phyloP scores from a whole-genome alignment of 441 rosid genomes.

The Syzygium syzygioides region DNA sequence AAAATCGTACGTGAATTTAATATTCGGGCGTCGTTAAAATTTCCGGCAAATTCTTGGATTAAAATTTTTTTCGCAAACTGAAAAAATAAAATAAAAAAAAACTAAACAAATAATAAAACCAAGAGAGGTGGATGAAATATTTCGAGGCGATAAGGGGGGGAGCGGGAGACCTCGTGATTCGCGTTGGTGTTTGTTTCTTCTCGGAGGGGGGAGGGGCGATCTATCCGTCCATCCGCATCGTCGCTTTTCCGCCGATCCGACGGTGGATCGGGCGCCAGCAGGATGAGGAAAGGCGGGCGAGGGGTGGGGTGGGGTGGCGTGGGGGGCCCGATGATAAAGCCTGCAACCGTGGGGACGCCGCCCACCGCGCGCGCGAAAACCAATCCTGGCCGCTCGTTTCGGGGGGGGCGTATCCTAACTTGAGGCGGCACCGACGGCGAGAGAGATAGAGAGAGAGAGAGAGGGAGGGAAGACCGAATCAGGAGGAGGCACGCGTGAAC shows the following conservation, averaged over 20 bases:
- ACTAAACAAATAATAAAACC: not conserved
- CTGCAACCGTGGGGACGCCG: not conserved
- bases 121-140: not conserved
- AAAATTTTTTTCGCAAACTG: too few relatives aligned
- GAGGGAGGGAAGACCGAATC: constrained; percentile 16
- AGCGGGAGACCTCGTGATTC: not conserved
- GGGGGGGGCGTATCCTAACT: not conserved
- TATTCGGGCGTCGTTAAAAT: not conserved
- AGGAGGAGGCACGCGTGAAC: not conserved
- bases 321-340: not conserved
- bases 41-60: not conserved
- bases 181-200: not conserved
- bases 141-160: not conserved
- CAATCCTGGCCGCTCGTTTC: too few relatives aligned
- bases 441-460: not conserved
- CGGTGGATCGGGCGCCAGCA: not conserved
- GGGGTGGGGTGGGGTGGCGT: too few relatives aligned
- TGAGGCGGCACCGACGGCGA: constrained; percentile 67
- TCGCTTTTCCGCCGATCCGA: not conserved
- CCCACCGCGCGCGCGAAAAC: too few relatives aligned
- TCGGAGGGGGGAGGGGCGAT: not conserved
- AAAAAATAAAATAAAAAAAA: not conserved
- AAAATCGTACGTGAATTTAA: not conserved
- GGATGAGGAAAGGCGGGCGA: too few relatives aligned
- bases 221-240: not conserved